phyloP scores from a whole-genome alignment of 495 filamentous ascomycete genomes.

The Penicillium paradoxum region DNA sequence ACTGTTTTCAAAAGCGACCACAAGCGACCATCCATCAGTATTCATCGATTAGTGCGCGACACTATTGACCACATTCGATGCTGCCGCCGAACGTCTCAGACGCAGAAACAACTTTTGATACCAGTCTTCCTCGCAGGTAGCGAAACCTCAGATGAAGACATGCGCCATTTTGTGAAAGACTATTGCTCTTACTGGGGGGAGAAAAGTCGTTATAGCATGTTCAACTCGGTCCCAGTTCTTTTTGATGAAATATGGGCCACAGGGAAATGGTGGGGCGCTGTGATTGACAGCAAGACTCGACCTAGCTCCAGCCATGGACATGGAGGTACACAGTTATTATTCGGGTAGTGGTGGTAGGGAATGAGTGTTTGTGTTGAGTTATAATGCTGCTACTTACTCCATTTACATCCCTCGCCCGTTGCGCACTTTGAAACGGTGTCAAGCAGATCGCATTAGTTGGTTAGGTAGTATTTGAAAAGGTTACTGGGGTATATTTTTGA shows the following conservation, averaged over 20 bases:
- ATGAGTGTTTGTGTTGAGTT: neutral
- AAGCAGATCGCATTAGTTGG: no score
- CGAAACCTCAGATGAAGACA: slow-evolving; percentile 19
- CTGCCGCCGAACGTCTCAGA: slow-evolving; percentile 21
- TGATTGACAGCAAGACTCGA: slow-evolving; percentile 13
- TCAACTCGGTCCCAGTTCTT: slow-evolving; percentile 12
- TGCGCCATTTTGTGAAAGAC: slow-evolving; percentile 14
- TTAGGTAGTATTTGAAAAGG: no score
- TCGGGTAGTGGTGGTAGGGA: neutral
- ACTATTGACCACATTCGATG: slow-evolving; percentile 21
- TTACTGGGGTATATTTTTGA: no score
- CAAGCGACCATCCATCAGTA: neutral
- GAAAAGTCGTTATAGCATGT: slow-evolving; percentile 25
- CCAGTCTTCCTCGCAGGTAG: slow-evolving; percentile 28
- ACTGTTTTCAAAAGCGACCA: slow-evolving; percentile 21
- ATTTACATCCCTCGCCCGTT: neutral
- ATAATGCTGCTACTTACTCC: neutral
- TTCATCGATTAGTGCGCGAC: neutral
- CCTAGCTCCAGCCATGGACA: neutral
- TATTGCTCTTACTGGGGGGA: slow-evolving; percentile 13
- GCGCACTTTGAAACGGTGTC: neutral
- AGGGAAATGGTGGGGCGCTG: slow-evolving; percentile 12
- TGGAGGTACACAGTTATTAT: neutral
- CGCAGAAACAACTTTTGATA: slow-evolving; percentile 24
- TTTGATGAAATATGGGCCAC: slow-evolving; percentile 16